Evolutionary conservation across 2,329 filamentous ascomycete species (phyloP), one percentile per base, ranked within the genome.

Genomic region (Penicillium digitatum): DNA sequence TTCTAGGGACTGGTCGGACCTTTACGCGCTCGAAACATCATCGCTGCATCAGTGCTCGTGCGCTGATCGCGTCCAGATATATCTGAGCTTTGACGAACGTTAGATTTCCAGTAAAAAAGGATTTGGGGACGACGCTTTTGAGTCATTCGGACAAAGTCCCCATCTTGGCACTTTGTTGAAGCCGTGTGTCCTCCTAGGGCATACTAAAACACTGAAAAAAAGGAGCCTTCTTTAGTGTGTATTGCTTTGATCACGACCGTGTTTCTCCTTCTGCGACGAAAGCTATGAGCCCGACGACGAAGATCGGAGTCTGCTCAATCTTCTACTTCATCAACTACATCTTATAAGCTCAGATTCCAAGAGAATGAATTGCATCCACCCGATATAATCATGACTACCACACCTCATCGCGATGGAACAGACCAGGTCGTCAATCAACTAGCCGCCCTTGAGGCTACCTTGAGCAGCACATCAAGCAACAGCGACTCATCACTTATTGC

Each of bases 381-480:
- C 7, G 44, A 42, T 3, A 48, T 22, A 14, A 26, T 14, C 20
- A n/a, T 42, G 16, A 35, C 20, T 7, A 38, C 32, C 5, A n/a
- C 20, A 16, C 7, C 40, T 3, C 9, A 24, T 14, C 26, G 29
- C n/a, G 5, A 31, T 45, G 60, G 61, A 31, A 61, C 56, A 38
- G 54, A 57, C 2, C 38, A 39, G 4, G 57, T 57, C 18, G 31
- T 60, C 51, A 50, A 56, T 24, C 58, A 59, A 24, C 38, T 56
- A 40, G 58, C 62, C 2, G 27, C 34, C 4, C 48, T 64, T 14
- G 54, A 60, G 47, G 52, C 52, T 20, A 54, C 42, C 7, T 38
- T 58, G 34, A 58, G 50, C 39, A 50, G 32, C 40, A 50, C 46
- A 38, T 50, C 55, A 27, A 40, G 12, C 32, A 32, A 22, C 22